Evolutionary conservation across 2,329 filamentous ascomycete genomes (phyloP), one percentile per base, ranked within the genome.

Genomic region (Beauveria sp.): DNA sequence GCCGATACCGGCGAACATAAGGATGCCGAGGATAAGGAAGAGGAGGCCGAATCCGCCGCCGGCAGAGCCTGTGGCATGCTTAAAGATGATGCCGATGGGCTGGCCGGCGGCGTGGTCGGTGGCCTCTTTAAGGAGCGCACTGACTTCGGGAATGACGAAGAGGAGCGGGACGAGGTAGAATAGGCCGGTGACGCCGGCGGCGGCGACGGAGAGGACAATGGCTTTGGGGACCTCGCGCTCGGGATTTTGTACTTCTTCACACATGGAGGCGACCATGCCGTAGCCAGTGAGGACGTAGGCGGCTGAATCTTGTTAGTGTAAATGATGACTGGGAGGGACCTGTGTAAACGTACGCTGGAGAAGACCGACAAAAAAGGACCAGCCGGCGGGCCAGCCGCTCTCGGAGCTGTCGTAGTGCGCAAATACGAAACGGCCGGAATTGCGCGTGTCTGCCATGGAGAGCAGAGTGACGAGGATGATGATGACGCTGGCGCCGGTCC

Each of bases 11-110:
- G 89, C 88, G 69, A 93, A 91, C 71, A 93, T 80, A 63, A 89
- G 79, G 67, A 93, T 91, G 1, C 89, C 88, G 26, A 93, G 80
- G 66, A 93, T 85, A 2, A 93, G 76, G 73, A 93, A 89, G 16
- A 92, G 79, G 6, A 93, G 79, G 0, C 87, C 88, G 66, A 93
- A 91, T 0, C 89, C 90, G 26, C 88, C 90, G 5, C 78, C 85
- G 1, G 87, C 80, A 22, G 87, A 89, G 1, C 89, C 89, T 0
- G 89, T 92, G 10, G 86, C 89, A 0, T 78, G 86, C 75, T 90
- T 90, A 80, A 93, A 93, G 38, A 93, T 76, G 4, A 88, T 77
- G 9, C 88, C 88, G 64, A 93, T 89, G 1, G 90, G 89, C 68
- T 93, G 90, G 9, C 87, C 87, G 62, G 52, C 57, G 51, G 62